These are phyloP conservation scores for Chlamydomonas schloesseri DNA, from an alignment of 139 green algal genomes.

Conservation along the genomic window DNA sequence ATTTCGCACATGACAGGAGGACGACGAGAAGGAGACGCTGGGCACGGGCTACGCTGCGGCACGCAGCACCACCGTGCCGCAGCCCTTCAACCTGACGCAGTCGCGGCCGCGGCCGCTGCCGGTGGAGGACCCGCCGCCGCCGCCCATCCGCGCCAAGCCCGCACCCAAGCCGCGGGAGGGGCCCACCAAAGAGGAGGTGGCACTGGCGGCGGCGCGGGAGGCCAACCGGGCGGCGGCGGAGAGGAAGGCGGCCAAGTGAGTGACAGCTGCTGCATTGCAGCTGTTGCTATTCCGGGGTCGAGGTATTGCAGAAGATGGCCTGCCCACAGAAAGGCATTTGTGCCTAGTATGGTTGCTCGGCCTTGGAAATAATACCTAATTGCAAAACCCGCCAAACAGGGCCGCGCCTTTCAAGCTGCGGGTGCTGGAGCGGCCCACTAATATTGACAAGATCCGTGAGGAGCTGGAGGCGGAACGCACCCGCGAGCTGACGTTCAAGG, in stretches of 20 bases:
- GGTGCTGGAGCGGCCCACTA: slow-evolving; percentile 72
- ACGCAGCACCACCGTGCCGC: slow-evolving; percentile 45
- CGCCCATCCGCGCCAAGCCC: slow-evolving; percentile 45
- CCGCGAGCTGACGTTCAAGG: slow-evolving; percentile 58
- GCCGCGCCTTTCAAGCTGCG: slow-evolving; percentile 70
- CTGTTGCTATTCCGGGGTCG: no score
- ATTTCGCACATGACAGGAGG: neutral
- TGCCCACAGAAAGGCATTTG: no score
- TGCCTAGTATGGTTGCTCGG: neutral
- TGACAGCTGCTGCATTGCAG: neutral
- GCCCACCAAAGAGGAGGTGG: slow-evolving; percentile 74
- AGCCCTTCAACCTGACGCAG: slow-evolving; percentile 80
- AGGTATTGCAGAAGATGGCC: no score
- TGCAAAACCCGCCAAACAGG: neutral
- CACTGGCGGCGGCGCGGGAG: slow-evolving; percentile 65
- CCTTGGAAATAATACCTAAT: neutral
- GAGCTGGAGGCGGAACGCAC: slow-evolving; percentile 71
- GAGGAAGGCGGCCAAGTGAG: slow-evolving; percentile 31
- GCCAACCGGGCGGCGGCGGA: slow-evolving; percentile 51
- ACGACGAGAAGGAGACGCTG: slow-evolving; percentile 31
- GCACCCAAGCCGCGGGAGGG: slow-evolving; percentile 56
- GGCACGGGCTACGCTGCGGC: neutral
- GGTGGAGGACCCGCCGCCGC: slow-evolving; percentile 60
- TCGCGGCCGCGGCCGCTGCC: slow-evolving; percentile 72
- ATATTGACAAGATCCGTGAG: slow-evolving; percentile 65